Base-by-base conservation (phyloP, 176 grass and related monocot genomes). In the Poa annua region DNA sequence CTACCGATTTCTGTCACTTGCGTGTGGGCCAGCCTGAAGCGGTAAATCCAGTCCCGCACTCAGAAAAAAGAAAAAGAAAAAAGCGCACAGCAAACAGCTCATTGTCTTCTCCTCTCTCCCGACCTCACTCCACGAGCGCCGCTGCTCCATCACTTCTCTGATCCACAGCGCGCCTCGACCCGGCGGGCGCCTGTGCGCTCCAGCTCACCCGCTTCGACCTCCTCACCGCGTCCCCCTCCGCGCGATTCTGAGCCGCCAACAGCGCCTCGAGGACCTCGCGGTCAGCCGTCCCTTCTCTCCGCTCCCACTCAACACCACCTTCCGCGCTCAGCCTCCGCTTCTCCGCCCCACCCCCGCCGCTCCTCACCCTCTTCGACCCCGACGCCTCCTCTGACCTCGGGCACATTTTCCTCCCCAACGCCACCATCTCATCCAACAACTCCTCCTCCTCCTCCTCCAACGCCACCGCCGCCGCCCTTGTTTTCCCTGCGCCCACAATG, bases 351-450 rank as follows among this genome's bases (percentile, higher is more conserved):
- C 92, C 90, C 74, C 91, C 92, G 51, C 80, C 68, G 8, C 88
- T 99, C 54, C 85, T 99, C 47, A 88, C 97, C 34, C 64, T 99
- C 75, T 99, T 83, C 89, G 97, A 99, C 65, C 93, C 89, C 12
- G 85, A 89, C 68, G 92, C 93, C 20, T 87, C 91, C 69, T 99
- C 96, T 26, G 93, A 99, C 81, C 89, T 99, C 52, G 96, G 96
- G 8, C 91, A 96, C 80, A 83, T 94, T 71, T 73, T 88, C 82
- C 83, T 98, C 61, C 75, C 85, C 42, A 15, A 70, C 54, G 76
- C 77, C 70, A 34, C n/a, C n/a, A n/a, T n/a, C n/a, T n/a, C n/a
- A n/a, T n/a, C 25, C n/a, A 4, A 80, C 12, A 82, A 85, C 64
- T 93, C 92, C 20, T 86, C 90, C 54, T 7, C n/a, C 67, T 99